Percentiles rank a stretch among this genome's conserved stretches.
Evolutionary conservation across 2,329 filamentous ascomycete genomes (phyloP).

Genomic region (Aspergillus transmontanensis): DNA sequence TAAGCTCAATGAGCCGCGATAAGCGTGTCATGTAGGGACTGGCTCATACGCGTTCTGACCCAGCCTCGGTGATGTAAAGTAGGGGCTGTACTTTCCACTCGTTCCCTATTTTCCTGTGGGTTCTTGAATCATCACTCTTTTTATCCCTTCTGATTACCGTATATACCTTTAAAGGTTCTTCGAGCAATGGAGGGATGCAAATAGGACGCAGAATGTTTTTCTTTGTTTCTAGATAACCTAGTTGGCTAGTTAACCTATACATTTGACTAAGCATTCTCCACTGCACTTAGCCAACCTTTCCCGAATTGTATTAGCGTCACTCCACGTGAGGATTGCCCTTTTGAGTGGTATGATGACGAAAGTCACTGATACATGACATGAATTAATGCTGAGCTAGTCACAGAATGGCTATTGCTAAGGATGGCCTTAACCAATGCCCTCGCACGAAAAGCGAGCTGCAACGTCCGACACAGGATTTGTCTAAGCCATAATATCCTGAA

Average conservation of each 20-base stretch:
- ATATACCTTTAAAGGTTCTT: background rate
- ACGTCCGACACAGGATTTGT: constrained; percentile 1
- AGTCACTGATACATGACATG: background rate
- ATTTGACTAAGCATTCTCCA: background rate
- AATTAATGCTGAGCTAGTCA: background rate
- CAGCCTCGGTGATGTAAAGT: background rate
- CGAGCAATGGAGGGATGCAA: background rate
- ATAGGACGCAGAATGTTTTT: background rate
- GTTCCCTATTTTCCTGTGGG: background rate
- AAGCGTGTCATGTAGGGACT: background rate
- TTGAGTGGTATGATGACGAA: background rate
- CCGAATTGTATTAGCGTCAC: background rate
- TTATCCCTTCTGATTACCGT: background rate
- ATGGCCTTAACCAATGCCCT: constrained; percentile 26
- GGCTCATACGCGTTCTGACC: background rate
- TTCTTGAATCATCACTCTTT: too few species aligned
- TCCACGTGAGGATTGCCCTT: constrained; percentile 8
- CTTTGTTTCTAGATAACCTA: background rate
- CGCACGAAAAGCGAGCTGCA: constrained; percentile 14
- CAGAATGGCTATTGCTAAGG: constrained; percentile 24
- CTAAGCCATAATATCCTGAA: constrained; percentile 1
- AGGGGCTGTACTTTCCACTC: background rate
- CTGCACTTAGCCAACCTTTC: background rate
- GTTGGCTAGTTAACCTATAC: background rate
- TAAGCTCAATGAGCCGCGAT: constrained; percentile 5